A percentile compares a stretch with the other conserved stretches of the same genome.
Evolutionary conservation across 305 asterid species (phyloP).

Genomic region (Andrographis paniculata): DNA sequence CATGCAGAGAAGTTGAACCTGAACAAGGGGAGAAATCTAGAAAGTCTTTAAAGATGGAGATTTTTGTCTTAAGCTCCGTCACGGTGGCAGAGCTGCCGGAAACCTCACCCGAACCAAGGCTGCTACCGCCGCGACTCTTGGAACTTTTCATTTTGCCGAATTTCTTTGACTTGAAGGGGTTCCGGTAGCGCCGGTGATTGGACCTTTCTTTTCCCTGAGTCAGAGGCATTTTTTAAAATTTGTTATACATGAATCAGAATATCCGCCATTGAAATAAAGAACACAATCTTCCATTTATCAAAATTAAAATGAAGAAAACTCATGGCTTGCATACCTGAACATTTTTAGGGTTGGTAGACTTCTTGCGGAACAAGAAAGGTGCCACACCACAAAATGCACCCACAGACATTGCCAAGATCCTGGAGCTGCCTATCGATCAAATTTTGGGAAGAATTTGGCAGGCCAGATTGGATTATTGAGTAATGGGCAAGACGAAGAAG

Average conservation of each 20-base stretch:
- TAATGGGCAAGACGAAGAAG: too few relatives aligned
- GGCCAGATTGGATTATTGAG: slow-evolving; percentile 18
- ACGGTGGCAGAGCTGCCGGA: slow-evolving; percentile 40
- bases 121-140: too few relatives aligned
- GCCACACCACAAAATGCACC: slow-evolving; percentile 45
- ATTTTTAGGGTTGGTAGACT: too few relatives aligned
- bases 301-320: too few relatives aligned
- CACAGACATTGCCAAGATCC: slow-evolving; percentile 35
- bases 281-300: too few relatives aligned
- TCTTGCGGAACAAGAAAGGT: slow-evolving; percentile 47
- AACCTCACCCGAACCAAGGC: slow-evolving; percentile 32
- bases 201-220: slow-evolving; percentile 40
- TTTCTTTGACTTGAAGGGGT: slow-evolving; percentile 24
- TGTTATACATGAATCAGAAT: too few relatives aligned
- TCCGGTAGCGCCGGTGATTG: slow-evolving; percentile 22
- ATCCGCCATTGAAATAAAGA: too few relatives aligned
- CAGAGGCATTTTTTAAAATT: too few relatives aligned
- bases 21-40: slow-evolving; percentile 73
- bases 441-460: slow-evolving; percentile 14
- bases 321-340: too few relatives aligned
- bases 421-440: background rate
- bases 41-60: slow-evolving; percentile 65
- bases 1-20: slow-evolving; percentile 47
- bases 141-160: slow-evolving; percentile 21
- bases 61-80: slow-evolving; percentile 54